These are phyloP conservation scores for Alternaria viburni DNA, from an alignment of 2,329 filamentous ascomycete genomes.

Conservation along the genomic window DNA sequence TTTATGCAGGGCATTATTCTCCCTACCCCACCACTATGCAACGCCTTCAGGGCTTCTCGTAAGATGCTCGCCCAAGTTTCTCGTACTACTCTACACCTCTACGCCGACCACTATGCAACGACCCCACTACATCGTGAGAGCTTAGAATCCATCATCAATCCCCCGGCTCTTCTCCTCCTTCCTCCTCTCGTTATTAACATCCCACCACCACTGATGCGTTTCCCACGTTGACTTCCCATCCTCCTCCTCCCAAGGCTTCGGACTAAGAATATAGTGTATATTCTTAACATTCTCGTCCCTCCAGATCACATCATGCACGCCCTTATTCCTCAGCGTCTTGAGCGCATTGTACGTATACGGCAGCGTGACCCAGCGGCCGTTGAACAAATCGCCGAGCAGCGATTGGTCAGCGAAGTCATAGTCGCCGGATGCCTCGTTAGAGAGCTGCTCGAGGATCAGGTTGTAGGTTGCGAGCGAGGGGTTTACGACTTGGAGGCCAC, in stretches of 20 bases:
- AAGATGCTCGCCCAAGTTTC: background rate
- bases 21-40: background rate
- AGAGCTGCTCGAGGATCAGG: slow-evolving; percentile 57
- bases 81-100: background rate
- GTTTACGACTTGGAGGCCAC: slow-evolving; percentile 67
- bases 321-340: slow-evolving; percentile 63
- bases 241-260: slow-evolving; percentile 69
- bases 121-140: background rate
- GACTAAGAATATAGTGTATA: slow-evolving; percentile 66
- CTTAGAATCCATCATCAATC: slow-evolving; percentile 60
- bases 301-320: slow-evolving; percentile 66
- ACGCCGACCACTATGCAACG: background rate
- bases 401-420: slow-evolving; percentile 69
- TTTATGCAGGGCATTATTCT: background rate
- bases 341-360: slow-evolving; percentile 68
- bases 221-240: slow-evolving; percentile 53
- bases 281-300: slow-evolving; percentile 66
- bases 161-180: slow-evolving; percentile 55
- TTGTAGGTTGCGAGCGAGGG: slow-evolving; percentile 61
- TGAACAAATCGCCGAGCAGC: slow-evolving; percentile 63
- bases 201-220: slow-evolving; percentile 65
- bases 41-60: background rate
- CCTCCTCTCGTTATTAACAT: slow-evolving; percentile 57
- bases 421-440: slow-evolving; percentile 52
- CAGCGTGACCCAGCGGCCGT: slow-evolving; percentile 63